These are phyloP conservation scores for Saraca asoca DNA, from an alignment of 331 rosid genomes.

Conservation along the genomic window DNA sequence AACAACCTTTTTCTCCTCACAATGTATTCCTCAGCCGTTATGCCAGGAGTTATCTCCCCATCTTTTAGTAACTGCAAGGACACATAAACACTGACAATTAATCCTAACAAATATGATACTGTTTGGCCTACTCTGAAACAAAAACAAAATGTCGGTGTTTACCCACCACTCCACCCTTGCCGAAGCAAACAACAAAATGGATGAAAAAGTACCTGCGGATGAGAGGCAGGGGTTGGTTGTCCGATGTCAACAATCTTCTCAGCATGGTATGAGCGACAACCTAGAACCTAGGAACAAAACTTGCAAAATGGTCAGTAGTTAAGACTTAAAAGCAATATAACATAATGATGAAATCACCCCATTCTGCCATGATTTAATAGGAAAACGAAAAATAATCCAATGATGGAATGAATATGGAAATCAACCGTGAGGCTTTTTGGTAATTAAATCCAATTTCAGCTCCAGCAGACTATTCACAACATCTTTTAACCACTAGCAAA, in stretches of 20 bases:
- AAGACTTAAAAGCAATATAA: background rate
- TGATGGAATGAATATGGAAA: background rate
- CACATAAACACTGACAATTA: constrained; percentile 24
- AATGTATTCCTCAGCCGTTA: constrained; percentile 70
- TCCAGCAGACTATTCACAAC: background rate
- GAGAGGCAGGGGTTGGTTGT: constrained; percentile 84
- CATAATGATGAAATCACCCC: constrained; percentile 13
- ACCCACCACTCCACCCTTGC: background rate
- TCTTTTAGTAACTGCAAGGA: constrained; percentile 66
- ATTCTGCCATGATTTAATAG: background rate
- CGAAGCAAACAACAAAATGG: background rate
- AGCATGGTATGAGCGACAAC: constrained; percentile 54
- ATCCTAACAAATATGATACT: constrained; percentile 9
- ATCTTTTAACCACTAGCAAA: background rate
- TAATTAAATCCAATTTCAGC: background rate
- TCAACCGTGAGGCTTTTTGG: background rate
- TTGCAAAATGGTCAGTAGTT: constrained; percentile 16
- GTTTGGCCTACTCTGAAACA: background rate
- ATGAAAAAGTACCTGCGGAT: constrained; percentile 62
- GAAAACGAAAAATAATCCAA: background rate
- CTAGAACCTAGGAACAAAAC: constrained; percentile 49
- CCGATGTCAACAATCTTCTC: constrained; percentile 64
- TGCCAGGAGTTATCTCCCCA: constrained; percentile 88
- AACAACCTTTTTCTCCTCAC: constrained; percentile 73
- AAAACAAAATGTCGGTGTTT: background rate